Base-by-base conservation (phyloP, 2,329 filamentous ascomycete species). In the Dothiorella sarmentorum region DNA sequence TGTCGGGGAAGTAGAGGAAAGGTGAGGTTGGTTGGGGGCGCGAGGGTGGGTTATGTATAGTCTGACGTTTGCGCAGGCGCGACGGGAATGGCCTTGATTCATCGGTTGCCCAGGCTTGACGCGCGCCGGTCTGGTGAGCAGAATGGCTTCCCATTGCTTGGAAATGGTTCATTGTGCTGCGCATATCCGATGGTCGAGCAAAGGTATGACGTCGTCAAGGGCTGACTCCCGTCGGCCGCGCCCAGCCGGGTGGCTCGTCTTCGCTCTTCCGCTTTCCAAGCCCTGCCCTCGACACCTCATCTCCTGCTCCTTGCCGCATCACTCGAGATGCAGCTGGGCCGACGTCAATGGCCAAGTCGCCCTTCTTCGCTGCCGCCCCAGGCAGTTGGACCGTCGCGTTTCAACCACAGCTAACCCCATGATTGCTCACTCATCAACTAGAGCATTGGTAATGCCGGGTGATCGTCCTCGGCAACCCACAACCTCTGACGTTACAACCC, bases 11-110 rank as follows among this genome's bases (percentile, higher is more conserved):
- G 5, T 4, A 17, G n/a, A 10, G 33, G 9, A 18, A 4, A 15
- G 47, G 20, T 9, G 24, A 7, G 22, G 13, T 9, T 4, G 47
- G 22, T 52, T 52, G 47, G 29, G 6, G 1, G 9, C 17, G 18
- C 9, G n/a, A 40, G 47, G 47, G 47, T n/a, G n/a, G n/a, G n/a
- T n/a, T n/a, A n/a, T n/a, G n/a, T n/a, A n/a, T n/a, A n/a, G n/a
- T 52, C 47, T 52, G 47, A 52, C 47, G 47, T 52, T 26, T 20
- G 47, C 22, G 33, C 47, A 27, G 17, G 47, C 31, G 18, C 47
- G 29, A 9, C 20, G 2, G n/a, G 27, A 27, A 33, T 22, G 11
- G n/a, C 26, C 44, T 20, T 20, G 26, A 20, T 33, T 31, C 31
- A 22, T 20, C 29, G 29, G 18, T 18, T 6, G 4, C 29, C 45